phyloP scores from a whole-genome alignment of 164 flowering plant genomes.

The Sedum album region DNA sequence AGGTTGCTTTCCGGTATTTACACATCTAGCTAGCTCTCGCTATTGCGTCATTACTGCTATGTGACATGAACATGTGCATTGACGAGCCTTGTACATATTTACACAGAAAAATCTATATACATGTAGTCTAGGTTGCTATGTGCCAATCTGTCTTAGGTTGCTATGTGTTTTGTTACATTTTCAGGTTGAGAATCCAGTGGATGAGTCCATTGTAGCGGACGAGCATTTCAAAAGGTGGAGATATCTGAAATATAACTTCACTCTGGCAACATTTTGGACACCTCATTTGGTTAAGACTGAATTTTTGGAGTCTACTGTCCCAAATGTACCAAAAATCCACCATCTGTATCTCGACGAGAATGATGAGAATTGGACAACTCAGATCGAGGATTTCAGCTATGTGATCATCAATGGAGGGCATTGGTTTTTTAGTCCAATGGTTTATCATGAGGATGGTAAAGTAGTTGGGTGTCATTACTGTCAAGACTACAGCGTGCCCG shows the following conservation, averaged over 20 bases:
- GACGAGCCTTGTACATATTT: not conserved
- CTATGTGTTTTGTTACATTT: not conserved
- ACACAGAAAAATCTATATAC: not conserved
- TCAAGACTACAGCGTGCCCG: constrained; percentile 1
- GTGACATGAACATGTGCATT: not conserved
- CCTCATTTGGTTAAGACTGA: constrained; percentile 39
- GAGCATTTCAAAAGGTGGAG: constrained; percentile 22
- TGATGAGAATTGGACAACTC: constrained; percentile 24
- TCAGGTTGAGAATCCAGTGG: constrained; percentile 2
- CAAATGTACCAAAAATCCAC: constrained; percentile 12
- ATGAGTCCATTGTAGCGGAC: not conserved
- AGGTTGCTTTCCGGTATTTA: not conserved
- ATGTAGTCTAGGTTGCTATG: not conserved
- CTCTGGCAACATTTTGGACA: constrained; percentile 48
- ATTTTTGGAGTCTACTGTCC: constrained; percentile 29
- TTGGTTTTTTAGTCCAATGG: constrained; percentile 42
- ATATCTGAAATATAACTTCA: constrained; percentile 42
- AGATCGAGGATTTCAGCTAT: constrained; percentile 23
- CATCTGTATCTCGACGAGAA: constrained; percentile 37
- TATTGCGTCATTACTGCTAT: not conserved
- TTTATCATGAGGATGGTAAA: constrained; percentile 17
- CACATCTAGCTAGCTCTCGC: not conserved
- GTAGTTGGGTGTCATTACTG: constrained; percentile 33
- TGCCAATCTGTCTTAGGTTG: not conserved
- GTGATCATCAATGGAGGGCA: constrained; percentile 41